A percentile compares a stretch with the other conserved stretches of the same genome.
phyloP scores from a whole-genome alignment of 179 eudicot genomes.

The Pouteria campechiana region DNA sequence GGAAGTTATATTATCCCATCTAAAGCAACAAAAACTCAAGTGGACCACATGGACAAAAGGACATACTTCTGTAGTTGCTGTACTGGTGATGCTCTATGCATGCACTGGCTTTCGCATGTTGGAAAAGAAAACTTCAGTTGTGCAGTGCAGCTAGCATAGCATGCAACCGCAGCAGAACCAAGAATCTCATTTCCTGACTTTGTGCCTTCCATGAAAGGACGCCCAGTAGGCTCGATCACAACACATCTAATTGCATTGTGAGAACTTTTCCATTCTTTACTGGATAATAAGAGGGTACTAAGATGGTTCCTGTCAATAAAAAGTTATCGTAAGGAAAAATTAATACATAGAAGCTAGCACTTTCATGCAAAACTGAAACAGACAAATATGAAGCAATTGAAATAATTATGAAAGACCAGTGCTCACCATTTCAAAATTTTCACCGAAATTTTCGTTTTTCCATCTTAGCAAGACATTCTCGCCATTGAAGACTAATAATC shows the following conservation, averaged over 20 bases:
- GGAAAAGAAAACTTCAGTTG: conserved; percentile 25
- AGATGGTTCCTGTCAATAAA: conserved; percentile 63
- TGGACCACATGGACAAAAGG: conserved; percentile 1
- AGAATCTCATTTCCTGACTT: conserved; percentile 56
- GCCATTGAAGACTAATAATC: too few species aligned
- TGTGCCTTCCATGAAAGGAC: conserved; percentile 35
- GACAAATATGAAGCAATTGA: too few species aligned
- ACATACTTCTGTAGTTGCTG: conserved; percentile 59
- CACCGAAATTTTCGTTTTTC: too few species aligned
- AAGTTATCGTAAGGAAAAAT: conserved; percentile 9
- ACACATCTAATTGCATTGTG: conserved; percentile 50
- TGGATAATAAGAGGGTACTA: conserved; percentile 48
- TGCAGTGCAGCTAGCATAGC: conserved; percentile 32
- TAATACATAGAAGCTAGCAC: too few species aligned
- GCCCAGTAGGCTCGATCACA: conserved; percentile 19
- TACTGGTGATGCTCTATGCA: conserved; percentile 20
- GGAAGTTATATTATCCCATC: too few species aligned
- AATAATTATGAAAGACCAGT: too few species aligned
- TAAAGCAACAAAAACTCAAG: too few species aligned
- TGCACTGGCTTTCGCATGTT: conserved; percentile 42
- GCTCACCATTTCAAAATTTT: too few species aligned
- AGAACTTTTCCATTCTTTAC: conserved; percentile 42
- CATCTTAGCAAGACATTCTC: too few species aligned
- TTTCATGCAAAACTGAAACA: too few species aligned
- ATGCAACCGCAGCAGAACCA: conserved; percentile 75